Evolutionary conservation across 2,329 filamentous ascomycete species (phyloP).

Genomic region (Elsinoe arachidis): DNA sequence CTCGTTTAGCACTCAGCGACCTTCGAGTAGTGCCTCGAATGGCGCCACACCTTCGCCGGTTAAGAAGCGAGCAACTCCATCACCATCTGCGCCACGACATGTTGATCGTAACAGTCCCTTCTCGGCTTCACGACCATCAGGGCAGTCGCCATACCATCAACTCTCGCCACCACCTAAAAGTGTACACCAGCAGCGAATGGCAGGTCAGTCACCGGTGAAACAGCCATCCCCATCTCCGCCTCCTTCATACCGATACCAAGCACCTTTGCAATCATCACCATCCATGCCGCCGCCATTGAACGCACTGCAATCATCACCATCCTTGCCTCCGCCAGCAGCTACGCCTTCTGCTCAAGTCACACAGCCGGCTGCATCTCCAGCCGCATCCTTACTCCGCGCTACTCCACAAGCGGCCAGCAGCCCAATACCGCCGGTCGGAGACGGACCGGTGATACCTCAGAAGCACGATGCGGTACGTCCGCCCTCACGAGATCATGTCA

Average conservation of each 20-base stretch:
- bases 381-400: background rate
- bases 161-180: conserved; percentile 21
- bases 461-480: conserved; percentile 16
- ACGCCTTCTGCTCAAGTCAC: conserved; percentile 12
- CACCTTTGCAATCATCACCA: conserved; percentile 12
- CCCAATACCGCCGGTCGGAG: conserved; percentile 9
- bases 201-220: conserved; percentile 25
- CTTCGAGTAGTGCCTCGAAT: conserved; percentile 12
- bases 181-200: conserved; percentile 14
- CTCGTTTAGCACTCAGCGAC: conserved; percentile 15
- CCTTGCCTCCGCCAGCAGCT: conserved; percentile 11
- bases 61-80: conserved; percentile 12
- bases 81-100: conserved; percentile 16
- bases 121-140: conserved; percentile 18
- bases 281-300: background rate
- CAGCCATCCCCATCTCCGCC: conserved; percentile 22
- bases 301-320: conserved; percentile 12
- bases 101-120: conserved; percentile 13
- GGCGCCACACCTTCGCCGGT: conserved; percentile 11
- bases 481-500: conserved; percentile 14
- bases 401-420: conserved; percentile 12
- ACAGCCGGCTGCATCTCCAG: background rate
- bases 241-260: conserved; percentile 8
- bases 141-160: conserved; percentile 23
- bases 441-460: conserved; percentile 12